Evolutionary conservation across 2,329 filamentous ascomycete genomes (phyloP), one percentile per base, ranked within the genome.

Genomic region (Sporothrix dimorphospora): DNA sequence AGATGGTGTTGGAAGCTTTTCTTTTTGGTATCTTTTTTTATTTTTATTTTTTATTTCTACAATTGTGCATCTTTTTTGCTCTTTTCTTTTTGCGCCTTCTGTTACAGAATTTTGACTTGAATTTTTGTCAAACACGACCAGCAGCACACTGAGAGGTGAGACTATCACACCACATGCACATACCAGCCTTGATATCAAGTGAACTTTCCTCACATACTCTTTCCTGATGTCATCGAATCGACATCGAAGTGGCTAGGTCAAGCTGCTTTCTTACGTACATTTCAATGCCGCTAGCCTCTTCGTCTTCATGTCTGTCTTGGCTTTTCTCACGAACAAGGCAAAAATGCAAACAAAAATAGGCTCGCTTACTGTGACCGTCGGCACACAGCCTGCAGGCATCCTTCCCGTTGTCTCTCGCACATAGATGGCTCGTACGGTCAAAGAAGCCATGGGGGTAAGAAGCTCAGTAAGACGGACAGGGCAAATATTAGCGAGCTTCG

Each of bases 321-420:
- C 45, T 16, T 3, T 47, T 47, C 45, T 47, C 14, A 47, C 45
- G 4, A 19, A 34, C 30, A 34, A 3, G 6, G 30, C 30, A 19
- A 16, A 21, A 40, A 40, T 11, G 55, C 30, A 11, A 19, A 40
- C 57, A 2, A 16, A 57, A 63, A 42, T 21, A 24, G n/a, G 12
- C 38, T 40, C n/a, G n/a, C n/a, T 7, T 63, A 63, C 38, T 14
- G n/a, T 16, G 5, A 24, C 57, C 9, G 9, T 42, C 34, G 38
- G 57, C 34, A 40, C 34, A 42, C 34, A 40, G 57, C 57, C 57
- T 42, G 57, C 57, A 24, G 57, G 21, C 16, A 30, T n/a, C 40
- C 61, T 30, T 27, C 24, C 61, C 40, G 61, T 19, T 65, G 61
- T 65, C 40, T 65, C 40, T 27, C 61, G 38, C 40, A 65, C 21